Evolutionary conservation across 192 early-diverging fungal species (phyloP).

Genomic region (Dissophora globulifera): DNA sequence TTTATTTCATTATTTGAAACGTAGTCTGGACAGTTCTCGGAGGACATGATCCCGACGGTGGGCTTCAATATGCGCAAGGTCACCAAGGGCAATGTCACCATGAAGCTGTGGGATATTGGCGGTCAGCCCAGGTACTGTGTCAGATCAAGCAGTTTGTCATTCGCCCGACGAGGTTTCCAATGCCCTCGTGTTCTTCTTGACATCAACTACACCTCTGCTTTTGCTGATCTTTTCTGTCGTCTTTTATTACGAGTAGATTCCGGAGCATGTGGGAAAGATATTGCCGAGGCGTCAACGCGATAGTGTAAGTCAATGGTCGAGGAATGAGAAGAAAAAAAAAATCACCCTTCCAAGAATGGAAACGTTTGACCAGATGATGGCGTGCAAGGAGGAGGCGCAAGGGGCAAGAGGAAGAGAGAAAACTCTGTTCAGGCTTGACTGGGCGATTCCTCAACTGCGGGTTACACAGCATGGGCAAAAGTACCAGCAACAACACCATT

Average conservation of each 20-base stretch:
- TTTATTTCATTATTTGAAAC: too few relatives aligned
- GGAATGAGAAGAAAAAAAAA: too few relatives aligned
- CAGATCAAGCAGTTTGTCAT: too few relatives aligned
- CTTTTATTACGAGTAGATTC: constrained; percentile 66
- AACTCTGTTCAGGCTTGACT: not conserved
- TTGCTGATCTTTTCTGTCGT: too few relatives aligned
- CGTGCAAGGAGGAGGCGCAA: not conserved
- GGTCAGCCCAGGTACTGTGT: constrained; percentile 78
- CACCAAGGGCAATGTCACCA: constrained; percentile 92
- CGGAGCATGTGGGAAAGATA: constrained; percentile 96
- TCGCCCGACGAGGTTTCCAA: too few relatives aligned
- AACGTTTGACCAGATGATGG: too few relatives aligned
- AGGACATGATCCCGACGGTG: constrained; percentile 97
- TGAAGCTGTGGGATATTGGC: constrained; percentile 99
- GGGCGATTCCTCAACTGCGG: not conserved
- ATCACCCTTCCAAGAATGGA: too few relatives aligned
- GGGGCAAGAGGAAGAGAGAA: not conserved
- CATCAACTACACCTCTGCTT: too few relatives aligned
- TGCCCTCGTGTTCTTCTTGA: too few relatives aligned
- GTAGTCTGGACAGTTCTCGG: constrained; percentile 82
- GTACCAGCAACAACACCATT: too few relatives aligned
- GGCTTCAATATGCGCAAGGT: constrained; percentile 99
- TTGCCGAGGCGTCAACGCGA: constrained; percentile 94
- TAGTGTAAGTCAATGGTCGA: constrained; percentile 75
- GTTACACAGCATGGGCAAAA: not conserved